A percentile compares a stretch with the other conserved stretches of the same genome.
These are phyloP conservation scores for Ustilago crameri DNA, from an alignment of 1,284 basidiomycete genomes.

Conservation along the genomic window DNA sequence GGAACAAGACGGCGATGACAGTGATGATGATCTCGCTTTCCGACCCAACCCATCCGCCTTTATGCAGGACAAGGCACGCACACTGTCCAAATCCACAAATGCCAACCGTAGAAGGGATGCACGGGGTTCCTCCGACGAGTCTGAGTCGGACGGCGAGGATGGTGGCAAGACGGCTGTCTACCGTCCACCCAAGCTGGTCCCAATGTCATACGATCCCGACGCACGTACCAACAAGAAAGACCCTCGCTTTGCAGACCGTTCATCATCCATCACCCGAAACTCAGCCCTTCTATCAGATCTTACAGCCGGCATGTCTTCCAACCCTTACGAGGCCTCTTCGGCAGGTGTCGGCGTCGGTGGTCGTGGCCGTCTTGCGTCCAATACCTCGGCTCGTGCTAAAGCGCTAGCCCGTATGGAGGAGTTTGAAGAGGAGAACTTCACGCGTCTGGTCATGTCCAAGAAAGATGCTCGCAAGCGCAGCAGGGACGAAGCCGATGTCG, in stretches of 20 bases:
- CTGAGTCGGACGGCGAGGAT: constrained; percentile 39
- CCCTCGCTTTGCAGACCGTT: constrained; percentile 33
- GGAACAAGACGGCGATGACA: constrained; percentile 70
- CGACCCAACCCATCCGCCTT: constrained; percentile 78
- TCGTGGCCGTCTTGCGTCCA: constrained; percentile 37
- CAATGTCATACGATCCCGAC: constrained; percentile 84
- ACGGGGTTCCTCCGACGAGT: constrained; percentile 64
- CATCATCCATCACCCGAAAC: constrained; percentile 48
- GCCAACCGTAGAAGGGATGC: constrained; percentile 57
- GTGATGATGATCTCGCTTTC: constrained; percentile 82
- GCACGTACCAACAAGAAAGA: constrained; percentile 70
- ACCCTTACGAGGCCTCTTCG: constrained; percentile 63
- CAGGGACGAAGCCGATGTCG: constrained; percentile 89
- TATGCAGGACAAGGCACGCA: constrained; percentile 46
- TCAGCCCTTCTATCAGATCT: constrained; percentile 63
- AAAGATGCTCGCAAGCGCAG: constrained; percentile 81
- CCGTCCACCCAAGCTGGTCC: constrained; percentile 89
- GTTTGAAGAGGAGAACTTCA: constrained; percentile 97
- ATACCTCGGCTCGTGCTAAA: constrained; percentile 74
- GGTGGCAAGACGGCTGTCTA: constrained; percentile 74
- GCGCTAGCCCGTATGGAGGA: constrained; percentile 84
- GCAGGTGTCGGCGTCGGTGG: constrained; percentile 60
- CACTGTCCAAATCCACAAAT: constrained; percentile 13
- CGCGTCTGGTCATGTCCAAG: constrained; percentile 89
- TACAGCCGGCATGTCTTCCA: constrained; percentile 61